phyloP scores from a whole-genome alignment of 768 basidiomycete species.

The Lactifluus rugatus region DNA sequence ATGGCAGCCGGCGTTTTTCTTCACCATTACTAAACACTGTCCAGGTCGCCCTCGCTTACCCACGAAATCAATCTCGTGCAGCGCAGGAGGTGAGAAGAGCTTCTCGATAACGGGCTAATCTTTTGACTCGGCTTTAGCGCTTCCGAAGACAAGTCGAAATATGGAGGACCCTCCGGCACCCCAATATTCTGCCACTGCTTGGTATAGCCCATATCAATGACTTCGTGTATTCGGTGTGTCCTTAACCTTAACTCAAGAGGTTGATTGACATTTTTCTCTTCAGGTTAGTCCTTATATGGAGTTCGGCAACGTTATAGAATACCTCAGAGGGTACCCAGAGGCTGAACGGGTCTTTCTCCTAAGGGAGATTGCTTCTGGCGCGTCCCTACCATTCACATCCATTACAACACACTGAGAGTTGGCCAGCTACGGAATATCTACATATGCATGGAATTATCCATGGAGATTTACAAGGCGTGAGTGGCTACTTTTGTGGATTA shows the following conservation, averaged over 20 bases:
- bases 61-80: constrained; percentile 7
- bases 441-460: constrained; percentile 11
- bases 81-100: constrained; percentile 9
- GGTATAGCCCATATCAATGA: constrained; percentile 11
- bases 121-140: constrained; percentile 1
- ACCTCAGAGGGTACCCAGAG: constrained; percentile 1
- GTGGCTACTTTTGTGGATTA: neutral
- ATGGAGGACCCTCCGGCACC: constrained; percentile 16
- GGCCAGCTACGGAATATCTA: constrained; percentile 11
- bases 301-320: constrained; percentile 3
- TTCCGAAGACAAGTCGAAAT: constrained; percentile 16
- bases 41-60: constrained; percentile 7
- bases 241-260: too few relatives aligned
- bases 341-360: constrained; percentile 6
- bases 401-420: neutral
- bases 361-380: constrained; percentile 10
- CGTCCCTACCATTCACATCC: neutral
- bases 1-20: neutral
- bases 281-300: constrained; percentile 14
- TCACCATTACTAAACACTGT: neutral
- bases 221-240: constrained; percentile 10
- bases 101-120: too few relatives aligned
- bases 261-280: neutral
- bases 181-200: constrained; percentile 12
- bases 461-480: constrained; percentile 15